A percentile compares a stretch with the other conserved stretches of the same genome.
phyloP scores from a whole-genome alignment of 495 filamentous ascomycete genomes.

The Aspergillus sparsus region DNA sequence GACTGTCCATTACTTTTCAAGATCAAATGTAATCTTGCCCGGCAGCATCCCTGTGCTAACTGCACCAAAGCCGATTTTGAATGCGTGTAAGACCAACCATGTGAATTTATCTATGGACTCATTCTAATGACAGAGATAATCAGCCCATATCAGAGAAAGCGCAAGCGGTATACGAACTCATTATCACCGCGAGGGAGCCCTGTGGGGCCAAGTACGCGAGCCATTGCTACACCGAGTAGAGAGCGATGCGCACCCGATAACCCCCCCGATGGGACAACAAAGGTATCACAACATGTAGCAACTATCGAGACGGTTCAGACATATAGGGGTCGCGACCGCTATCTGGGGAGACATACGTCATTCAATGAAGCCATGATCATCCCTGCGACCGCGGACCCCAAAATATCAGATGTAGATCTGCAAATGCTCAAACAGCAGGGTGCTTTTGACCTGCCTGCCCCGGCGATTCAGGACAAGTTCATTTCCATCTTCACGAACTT shows the following conservation, averaged over 20 bases:
- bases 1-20: background rate
- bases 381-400: background rate
- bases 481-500: slow-evolving; percentile 5
- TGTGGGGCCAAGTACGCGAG: background rate
- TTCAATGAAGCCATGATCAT: slow-evolving; percentile 7
- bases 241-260: background rate
- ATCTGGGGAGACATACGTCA: background rate
- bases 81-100: background rate
- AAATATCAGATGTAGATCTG: background rate
- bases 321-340: background rate
- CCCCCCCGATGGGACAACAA: background rate
- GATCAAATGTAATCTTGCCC: slow-evolving; percentile 4
- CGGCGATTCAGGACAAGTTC: background rate
- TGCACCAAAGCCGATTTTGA: background rate
- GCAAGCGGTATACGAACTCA: background rate
- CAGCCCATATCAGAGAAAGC: background rate
- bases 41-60: slow-evolving; percentile 5
- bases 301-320: background rate
- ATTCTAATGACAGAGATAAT: background rate
- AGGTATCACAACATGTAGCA: background rate
- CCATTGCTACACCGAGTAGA: background rate
- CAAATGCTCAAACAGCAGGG: slow-evolving; percentile 5
- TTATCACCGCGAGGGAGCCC: background rate
- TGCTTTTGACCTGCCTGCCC: background rate
- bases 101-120: background rate